These are phyloP conservation scores for Moricandia arvensis DNA, from an alignment of 345 rosid genomes.

Conservation along the genomic window DNA sequence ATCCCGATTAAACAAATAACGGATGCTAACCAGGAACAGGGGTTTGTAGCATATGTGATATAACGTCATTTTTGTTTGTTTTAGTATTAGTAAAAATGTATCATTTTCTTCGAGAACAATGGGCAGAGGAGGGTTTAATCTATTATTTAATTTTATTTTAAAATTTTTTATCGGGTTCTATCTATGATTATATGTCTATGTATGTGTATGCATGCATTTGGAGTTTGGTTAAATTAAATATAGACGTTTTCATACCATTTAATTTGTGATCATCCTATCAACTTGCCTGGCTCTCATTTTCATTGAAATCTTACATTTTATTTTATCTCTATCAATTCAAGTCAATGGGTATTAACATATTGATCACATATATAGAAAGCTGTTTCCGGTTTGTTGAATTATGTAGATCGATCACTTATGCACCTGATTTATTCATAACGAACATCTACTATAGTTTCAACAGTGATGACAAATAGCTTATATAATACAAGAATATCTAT, in stretches of 20 bases:
- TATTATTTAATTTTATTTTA: background rate
- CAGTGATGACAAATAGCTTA: background rate
- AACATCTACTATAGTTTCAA: background rate
- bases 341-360: background rate
- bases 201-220: background rate
- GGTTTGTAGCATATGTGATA: constrained; percentile 32
- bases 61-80: constrained; percentile 16
- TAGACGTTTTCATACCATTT: background rate
- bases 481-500: background rate
- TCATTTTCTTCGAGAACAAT: background rate
- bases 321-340: constrained; percentile 1
- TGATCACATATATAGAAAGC: background rate
- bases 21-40: constrained; percentile 26
- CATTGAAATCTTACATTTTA: background rate
- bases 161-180: background rate
- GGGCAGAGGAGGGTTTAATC: background rate
- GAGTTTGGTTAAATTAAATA: background rate
- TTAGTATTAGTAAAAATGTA: constrained; percentile 7
- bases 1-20: constrained; percentile 17
- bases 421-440: background rate
- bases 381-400: background rate
- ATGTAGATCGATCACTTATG: background rate
- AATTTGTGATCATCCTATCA: constrained; percentile 16
- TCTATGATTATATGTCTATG: background rate
- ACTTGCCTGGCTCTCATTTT: background rate